Conservation (phyloP, 176 grass and related monocot species). For the Oropetium thomaeum region DNA sequence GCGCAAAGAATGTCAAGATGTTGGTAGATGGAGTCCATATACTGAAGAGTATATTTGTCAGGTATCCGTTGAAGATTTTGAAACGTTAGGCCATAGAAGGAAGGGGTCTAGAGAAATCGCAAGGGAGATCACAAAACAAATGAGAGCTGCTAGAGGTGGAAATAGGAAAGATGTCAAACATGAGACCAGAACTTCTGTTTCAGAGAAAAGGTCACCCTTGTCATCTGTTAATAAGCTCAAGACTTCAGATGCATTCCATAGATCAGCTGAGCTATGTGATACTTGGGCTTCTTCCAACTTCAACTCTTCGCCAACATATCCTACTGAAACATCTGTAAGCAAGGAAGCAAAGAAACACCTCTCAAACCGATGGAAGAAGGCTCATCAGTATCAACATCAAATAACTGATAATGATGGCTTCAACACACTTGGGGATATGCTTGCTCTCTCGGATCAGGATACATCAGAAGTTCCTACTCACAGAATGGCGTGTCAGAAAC, state of each 20-base stretch:
- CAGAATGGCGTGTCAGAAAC: slow-evolving; percentile 10
- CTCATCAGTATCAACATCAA: slow-evolving; percentile 42
- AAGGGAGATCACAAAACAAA: slow-evolving; percentile 62
- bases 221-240: slow-evolving; percentile 41
- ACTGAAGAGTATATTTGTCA: slow-evolving; percentile 41
- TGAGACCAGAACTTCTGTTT: slow-evolving; percentile 27
- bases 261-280: slow-evolving; percentile 51
- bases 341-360: slow-evolving; percentile 90
- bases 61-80: slow-evolving; percentile 33
- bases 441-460: slow-evolving; percentile 65
- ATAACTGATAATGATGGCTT: slow-evolving; percentile 31
- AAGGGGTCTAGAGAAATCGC: slow-evolving; percentile 91
- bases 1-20: slow-evolving; percentile 20
- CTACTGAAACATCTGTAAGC: slow-evolving; percentile 67
- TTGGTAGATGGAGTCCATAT: slow-evolving; percentile 30
- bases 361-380: slow-evolving; percentile 78
- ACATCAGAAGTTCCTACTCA: slow-evolving; percentile 18
- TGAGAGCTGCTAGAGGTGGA: slow-evolving; percentile 51
- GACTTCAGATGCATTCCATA: slow-evolving; percentile 39
- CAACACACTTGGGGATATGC: slow-evolving; percentile 70
- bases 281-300: slow-evolving; percentile 45
- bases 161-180: slow-evolving; percentile 37
- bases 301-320: slow-evolving; percentile 49
- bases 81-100: slow-evolving; percentile 23
- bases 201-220: slow-evolving; percentile 37